phyloP scores from a whole-genome alignment of 768 basidiomycete genomes.

The Daedaleopsis nitida region DNA sequence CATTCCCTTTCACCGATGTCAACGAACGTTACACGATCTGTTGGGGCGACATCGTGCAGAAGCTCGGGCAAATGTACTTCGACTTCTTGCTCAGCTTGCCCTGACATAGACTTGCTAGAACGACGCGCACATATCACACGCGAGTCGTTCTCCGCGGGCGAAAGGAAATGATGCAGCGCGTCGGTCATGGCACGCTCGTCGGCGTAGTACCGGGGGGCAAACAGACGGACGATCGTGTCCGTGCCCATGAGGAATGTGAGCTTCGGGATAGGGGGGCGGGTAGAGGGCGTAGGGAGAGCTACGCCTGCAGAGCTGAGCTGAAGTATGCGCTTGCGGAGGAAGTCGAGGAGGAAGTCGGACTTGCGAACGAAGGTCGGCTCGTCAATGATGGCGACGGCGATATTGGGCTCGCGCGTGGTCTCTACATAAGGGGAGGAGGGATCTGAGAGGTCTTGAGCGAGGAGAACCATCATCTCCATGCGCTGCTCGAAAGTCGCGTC shows the following conservation, averaged over 20 bases:
- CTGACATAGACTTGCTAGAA: conserved; percentile 22
- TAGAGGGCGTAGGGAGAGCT: neutral
- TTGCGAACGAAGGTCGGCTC: conserved; percentile 91
- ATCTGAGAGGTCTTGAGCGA: conserved; percentile 49
- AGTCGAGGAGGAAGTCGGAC: conserved; percentile 56
- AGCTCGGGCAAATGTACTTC: conserved; percentile 34
- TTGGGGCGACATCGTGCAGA: conserved; percentile 52
- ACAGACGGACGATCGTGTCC: conserved; percentile 83
- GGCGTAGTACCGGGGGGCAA: conserved; percentile 74
- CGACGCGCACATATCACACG: conserved; percentile 70
- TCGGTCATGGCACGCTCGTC: conserved; percentile 52
- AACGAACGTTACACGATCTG: conserved; percentile 56
- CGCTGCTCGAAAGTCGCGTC: conserved; percentile 81
- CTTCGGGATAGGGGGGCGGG: conserved; percentile 31
- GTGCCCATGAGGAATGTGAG: conserved; percentile 78
- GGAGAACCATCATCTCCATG: conserved; percentile 82
- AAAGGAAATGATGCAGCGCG: conserved; percentile 61
- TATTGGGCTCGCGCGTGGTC: conserved; percentile 37
- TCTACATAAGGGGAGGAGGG: no score
- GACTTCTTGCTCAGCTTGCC: conserved; percentile 30
- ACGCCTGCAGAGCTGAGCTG: neutral
- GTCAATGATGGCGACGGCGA: conserved; percentile 81
- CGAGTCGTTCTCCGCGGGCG: conserved; percentile 54
- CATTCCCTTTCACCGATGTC: conserved; percentile 60
- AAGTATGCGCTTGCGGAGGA: conserved; percentile 44